Evolutionary conservation across 2,329 filamentous ascomycete species (phyloP), one percentile per base, ranked within the genome.

Genomic region (Mycosphaerella sp.): DNA sequence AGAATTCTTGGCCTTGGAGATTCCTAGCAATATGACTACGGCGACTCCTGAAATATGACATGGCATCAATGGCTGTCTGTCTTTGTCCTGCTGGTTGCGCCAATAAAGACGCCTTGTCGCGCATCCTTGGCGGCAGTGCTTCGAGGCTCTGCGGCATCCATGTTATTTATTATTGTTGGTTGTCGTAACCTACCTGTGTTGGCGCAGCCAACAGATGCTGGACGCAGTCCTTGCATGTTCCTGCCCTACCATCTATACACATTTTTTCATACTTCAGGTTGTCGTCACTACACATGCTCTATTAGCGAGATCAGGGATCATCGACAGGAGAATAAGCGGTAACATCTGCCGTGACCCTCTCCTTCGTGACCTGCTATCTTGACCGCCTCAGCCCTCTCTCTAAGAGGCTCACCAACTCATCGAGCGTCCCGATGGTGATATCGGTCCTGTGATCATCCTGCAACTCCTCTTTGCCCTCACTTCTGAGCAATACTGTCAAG

Each of bases 401-500:
- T 17, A 69, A 52, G 31, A 67, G 38, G 8, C 42, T 52, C n/a
- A 69, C 58, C 31, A 69, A 45, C 45, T 70, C 66, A 48, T 70
- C 66, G 14, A 70, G 59, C 41, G 66, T 62, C 53, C 60, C 58
- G 32, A 70, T 58, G 9, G 67, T 67, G 12, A 70, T 55, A 61
- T 70, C 65, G 39, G 66, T 69, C 51, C 67, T 62, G 49, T 58
- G 54, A 59, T 70, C 66, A 32, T 42, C 52, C 57, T 69, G 66
- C 45, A 70, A 50, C 4, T 69, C 68, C 59, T 69, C 68, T 51
- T 70, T 70, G 0, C 68, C 69, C 23, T 61, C 58, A 56, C 68
- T 70, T 38, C 59, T 56, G 43, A 98, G 75, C 67, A 97, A 68
- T n/a, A 97, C 90, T 0, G 93, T 97, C 34, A 89, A 87, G 1